phyloP scores from a whole-genome alignment of 257 asterid species.

The Leptodermis oblonga region DNA sequence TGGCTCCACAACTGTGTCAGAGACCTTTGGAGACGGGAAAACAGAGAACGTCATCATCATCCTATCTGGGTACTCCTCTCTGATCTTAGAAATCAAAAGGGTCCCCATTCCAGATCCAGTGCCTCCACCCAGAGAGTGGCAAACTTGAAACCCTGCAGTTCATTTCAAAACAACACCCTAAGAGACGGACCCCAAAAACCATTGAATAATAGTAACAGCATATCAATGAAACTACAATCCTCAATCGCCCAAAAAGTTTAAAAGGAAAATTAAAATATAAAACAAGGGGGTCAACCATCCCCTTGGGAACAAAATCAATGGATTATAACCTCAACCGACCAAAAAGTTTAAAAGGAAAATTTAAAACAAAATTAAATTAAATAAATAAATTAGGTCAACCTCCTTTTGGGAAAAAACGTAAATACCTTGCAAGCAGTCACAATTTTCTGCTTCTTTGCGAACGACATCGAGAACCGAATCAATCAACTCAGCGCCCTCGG shows the following conservation, averaged over 20 bases:
- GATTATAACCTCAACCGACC: too few species aligned
- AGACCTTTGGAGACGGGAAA: constrained; percentile 50
- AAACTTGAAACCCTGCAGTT: constrained; percentile 45
- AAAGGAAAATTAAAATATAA: not conserved
- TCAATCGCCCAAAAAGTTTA: not conserved
- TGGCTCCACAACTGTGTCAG: constrained; percentile 51
- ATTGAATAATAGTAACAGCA: not conserved
- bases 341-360: not conserved
- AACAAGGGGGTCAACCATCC: not conserved
- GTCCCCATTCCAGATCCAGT: constrained; percentile 58
- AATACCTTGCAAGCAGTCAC: constrained; percentile 51
- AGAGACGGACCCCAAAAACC: not conserved
- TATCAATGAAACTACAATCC: too few species aligned
- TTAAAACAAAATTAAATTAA: too few species aligned
- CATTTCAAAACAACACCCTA: not conserved
- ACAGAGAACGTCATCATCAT: constrained; percentile 52
- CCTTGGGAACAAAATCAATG: too few species aligned
- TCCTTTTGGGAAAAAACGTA: not conserved
- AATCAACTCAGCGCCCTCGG: constrained; percentile 51
- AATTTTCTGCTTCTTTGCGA: constrained; percentile 44
- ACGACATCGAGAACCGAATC: constrained; percentile 54
- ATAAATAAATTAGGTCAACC: too few species aligned
- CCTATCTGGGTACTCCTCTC: constrained; percentile 50
- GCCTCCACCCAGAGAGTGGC: constrained; percentile 52
- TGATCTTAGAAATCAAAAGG: constrained; percentile 41